phyloP scores from a whole-genome alignment of 306 rosid species.

The Senna tora region DNA sequence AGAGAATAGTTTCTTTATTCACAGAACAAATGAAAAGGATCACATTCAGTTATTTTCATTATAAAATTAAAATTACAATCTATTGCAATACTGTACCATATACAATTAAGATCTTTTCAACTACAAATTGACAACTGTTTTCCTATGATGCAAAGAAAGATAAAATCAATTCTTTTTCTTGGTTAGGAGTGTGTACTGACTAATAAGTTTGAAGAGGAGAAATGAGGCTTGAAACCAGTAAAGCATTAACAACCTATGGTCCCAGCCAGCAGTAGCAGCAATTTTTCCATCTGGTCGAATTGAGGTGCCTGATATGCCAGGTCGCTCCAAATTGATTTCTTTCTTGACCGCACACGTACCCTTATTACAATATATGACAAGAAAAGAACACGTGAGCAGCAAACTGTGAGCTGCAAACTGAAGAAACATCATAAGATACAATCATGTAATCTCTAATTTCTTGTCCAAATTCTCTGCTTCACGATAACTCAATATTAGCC shows the following conservation, averaged over 20 bases:
- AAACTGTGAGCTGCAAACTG: slow-evolving; percentile 24
- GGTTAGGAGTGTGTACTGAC: background rate
- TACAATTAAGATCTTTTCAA: background rate
- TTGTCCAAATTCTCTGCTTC: slow-evolving; percentile 4
- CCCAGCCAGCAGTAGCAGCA: slow-evolving; percentile 98
- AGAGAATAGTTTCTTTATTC: background rate
- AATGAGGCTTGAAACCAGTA: background rate
- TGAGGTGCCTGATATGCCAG: slow-evolving; percentile 80
- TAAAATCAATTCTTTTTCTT: background rate
- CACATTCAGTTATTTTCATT: background rate
- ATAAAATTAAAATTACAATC: background rate
- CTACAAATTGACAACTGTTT: background rate
- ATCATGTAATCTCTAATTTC: slow-evolving; percentile 29
- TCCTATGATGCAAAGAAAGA: background rate
- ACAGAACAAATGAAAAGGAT: background rate
- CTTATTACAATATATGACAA: slow-evolving; percentile 40
- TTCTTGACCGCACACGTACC: slow-evolving; percentile 73
- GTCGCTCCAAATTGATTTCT: slow-evolving; percentile 81
- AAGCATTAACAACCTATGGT: slow-evolving; percentile 69
- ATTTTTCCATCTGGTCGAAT: slow-evolving; percentile 80
- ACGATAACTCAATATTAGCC: background rate
- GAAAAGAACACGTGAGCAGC: background rate
- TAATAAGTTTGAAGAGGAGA: background rate
- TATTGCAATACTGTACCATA: background rate
- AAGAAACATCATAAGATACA: slow-evolving; percentile 26